These are phyloP conservation scores for Halenospora varia DNA, from an alignment of 495 filamentous ascomycete genomes.

Conservation along the genomic window DNA sequence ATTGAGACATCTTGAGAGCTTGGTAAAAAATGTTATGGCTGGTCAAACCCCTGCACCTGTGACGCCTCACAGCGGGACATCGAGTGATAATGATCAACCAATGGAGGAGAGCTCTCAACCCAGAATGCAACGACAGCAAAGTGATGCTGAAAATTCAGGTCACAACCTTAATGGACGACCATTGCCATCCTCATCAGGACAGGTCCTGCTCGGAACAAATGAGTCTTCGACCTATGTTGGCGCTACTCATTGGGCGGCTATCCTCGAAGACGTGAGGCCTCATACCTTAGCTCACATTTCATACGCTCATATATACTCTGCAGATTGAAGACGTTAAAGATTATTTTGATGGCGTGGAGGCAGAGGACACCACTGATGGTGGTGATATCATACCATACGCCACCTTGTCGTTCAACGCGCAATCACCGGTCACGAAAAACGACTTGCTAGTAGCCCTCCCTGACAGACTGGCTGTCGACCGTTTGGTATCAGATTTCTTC, in stretches of 20 bases:
- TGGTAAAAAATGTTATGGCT: slow-evolving; percentile 34
- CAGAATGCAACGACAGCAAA: neutral
- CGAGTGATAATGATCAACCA: slow-evolving; percentile 33
- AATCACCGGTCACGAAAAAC: slow-evolving; percentile 22
- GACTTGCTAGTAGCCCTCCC: slow-evolving; percentile 39
- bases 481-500: slow-evolving; percentile 45
- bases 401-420: slow-evolving; percentile 15
- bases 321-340: slow-evolving; percentile 30
- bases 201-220: slow-evolving; percentile 19
- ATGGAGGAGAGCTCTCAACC: neutral
- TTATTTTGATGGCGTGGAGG: slow-evolving; percentile 30
- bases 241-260: slow-evolving; percentile 53
- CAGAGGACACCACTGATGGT: slow-evolving; percentile 22
- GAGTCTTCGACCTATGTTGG: slow-evolving; percentile 41
- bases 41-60: neutral
- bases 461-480: slow-evolving; percentile 32
- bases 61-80: slow-evolving; percentile 12
- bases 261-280: slow-evolving; percentile 40
- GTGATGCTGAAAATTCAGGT: slow-evolving; percentile 6
- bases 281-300: slow-evolving; percentile 31
- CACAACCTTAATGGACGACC: neutral
- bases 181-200: neutral
- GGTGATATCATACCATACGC: slow-evolving; percentile 19
- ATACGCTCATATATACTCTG: slow-evolving; percentile 24
- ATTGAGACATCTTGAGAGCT: slow-evolving; percentile 47